Conservation (phyloP, 306 rosid species). For the Hylodesmum podocarpum region DNA sequence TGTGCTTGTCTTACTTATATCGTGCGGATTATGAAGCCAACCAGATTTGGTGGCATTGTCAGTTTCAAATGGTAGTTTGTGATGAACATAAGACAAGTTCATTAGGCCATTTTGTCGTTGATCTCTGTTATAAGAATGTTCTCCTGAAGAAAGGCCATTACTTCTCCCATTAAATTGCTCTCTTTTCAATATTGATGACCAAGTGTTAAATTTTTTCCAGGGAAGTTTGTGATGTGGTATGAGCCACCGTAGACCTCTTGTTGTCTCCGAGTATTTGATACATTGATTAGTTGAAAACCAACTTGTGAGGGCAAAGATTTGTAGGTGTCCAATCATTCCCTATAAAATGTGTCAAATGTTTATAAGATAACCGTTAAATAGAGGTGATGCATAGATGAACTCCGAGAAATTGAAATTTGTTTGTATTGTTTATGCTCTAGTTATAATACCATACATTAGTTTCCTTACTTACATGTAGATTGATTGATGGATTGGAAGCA, state of each 20-base stretch:
- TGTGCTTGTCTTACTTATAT: slow-evolving; percentile 34
- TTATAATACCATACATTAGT: background rate
- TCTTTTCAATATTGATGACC: slow-evolving; percentile 20
- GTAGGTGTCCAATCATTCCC: slow-evolving; percentile 73
- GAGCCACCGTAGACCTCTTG: slow-evolving; percentile 66
- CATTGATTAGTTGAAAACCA: slow-evolving; percentile 52
- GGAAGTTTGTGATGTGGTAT: slow-evolving; percentile 70
- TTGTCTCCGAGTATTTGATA: slow-evolving; percentile 55
- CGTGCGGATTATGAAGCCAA: slow-evolving; percentile 35
- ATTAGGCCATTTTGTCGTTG: background rate
- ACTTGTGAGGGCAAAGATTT: slow-evolving; percentile 62
- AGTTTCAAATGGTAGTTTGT: slow-evolving; percentile 17
- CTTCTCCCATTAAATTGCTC: slow-evolving; percentile 20
- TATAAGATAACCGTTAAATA: background rate
- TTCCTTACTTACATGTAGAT: slow-evolving; percentile 53
- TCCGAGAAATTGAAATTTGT: background rate
- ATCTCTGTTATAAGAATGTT: slow-evolving; percentile 5
- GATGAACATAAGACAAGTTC: slow-evolving; percentile 24
- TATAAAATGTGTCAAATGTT: slow-evolving; percentile 30
- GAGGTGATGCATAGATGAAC: background rate
- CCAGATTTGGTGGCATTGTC: slow-evolving; percentile 29
- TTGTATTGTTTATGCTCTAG: background rate
- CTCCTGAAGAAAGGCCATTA: background rate
- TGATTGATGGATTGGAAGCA: slow-evolving; percentile 41
- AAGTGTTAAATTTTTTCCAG: slow-evolving; percentile 43